Evolutionary conservation across 345 rosid species (phyloP), one percentile per base, ranked within the genome.

Genomic region (Rhodamnia rubescens): DNA sequence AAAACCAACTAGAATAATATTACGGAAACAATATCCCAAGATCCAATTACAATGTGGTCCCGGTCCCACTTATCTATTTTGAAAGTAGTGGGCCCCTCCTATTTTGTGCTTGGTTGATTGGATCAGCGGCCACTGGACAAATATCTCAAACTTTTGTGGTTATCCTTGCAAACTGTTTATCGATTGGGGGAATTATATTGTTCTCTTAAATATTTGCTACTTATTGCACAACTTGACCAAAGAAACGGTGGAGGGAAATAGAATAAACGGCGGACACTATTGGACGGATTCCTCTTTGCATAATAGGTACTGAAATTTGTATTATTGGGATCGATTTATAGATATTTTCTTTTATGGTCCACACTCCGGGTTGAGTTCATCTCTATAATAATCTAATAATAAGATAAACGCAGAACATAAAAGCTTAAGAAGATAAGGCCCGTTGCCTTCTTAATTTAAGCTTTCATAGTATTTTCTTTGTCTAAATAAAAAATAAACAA

Each of bases 251-350:
- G 50, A 47, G 49, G 8, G 49, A 7, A 47, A 9, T 47, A 2
- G 49, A 9, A 47, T 47, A 47, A 47, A 47, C 8, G 49, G 49
- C 49, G 9, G 49, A 47, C 8, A 47, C 49, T 47, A 47, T 8
- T 8, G 49, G 49, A 7, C 7, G 49, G 32, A 27, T 29, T 61
- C 0, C 21, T 61, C 21, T 61, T 7, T 61, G 5, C 2, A 29
- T 15, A 8, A 29, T 29, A 3, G 21, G 10, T 61, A 29, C 1
- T 0, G 0, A 3, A 29, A 29, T 0, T 7, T 20, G 21, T 61
- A 7, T 13, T 12, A 3, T n/a, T 13, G 18, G n/a, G 69, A n/a
- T 59, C 27, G 29, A 9, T 59, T 59, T 59, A 59, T 12, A 5
- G 1, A 2, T n/a, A 5, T 59, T 58, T 5, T 13, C 29, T 59